phyloP scores from a whole-genome alignment of 148 eudicot species.

The Camellia lanceoleosa region DNA sequence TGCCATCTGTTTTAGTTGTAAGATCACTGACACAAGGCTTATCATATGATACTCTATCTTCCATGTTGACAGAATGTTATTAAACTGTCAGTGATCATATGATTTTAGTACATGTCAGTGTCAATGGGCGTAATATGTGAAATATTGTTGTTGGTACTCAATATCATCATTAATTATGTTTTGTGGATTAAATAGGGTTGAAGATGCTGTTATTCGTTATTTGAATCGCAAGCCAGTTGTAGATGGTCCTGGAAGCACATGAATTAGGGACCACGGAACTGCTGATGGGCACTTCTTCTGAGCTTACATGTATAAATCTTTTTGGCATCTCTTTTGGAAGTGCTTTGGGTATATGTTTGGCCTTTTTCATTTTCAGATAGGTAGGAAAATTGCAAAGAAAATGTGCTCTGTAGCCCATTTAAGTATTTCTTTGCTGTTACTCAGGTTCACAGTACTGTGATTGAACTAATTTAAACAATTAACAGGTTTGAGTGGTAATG shows the following conservation, averaged over 20 bases:
- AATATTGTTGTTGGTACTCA: background rate
- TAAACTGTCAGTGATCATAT: background rate
- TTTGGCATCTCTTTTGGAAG: slow-evolving; percentile 8
- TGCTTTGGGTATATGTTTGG: slow-evolving; percentile 11
- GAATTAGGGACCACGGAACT: slow-evolving; percentile 15
- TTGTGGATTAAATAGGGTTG: slow-evolving; percentile 57
- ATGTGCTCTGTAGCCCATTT: background rate
- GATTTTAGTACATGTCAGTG: background rate
- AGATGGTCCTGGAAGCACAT: slow-evolving; percentile 66
- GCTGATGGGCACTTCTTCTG: slow-evolving; percentile 12
- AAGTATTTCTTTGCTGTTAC: background rate
- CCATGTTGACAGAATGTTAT: background rate
- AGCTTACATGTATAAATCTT: background rate
- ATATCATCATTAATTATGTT: background rate
- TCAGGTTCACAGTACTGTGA: background rate
- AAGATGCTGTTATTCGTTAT: slow-evolving; percentile 94
- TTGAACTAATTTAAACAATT: background rate
- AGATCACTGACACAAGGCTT: background rate
- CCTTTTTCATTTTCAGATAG: background rate
- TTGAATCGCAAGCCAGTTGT: slow-evolving; percentile 69
- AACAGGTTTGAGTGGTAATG: background rate
- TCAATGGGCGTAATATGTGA: background rate
- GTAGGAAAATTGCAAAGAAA: background rate
- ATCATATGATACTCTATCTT: background rate
- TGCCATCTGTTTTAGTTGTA: background rate